Evolutionary conservation across 2,329 filamentous ascomycete species (phyloP), one percentile per base, ranked within the genome.

Genomic region (Ascosphaera acerosa): DNA sequence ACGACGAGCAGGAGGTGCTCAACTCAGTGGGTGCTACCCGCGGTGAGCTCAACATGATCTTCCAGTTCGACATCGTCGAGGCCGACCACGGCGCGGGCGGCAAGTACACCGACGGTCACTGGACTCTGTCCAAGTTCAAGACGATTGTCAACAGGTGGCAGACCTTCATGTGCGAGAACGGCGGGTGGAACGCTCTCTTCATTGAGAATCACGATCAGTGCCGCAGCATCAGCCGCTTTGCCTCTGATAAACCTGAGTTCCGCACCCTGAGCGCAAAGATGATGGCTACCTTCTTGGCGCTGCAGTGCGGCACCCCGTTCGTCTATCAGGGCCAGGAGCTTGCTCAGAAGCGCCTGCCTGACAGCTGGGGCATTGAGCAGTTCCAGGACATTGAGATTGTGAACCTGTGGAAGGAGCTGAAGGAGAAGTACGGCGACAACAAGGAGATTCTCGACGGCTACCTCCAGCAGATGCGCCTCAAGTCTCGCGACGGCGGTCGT

Each of bases 301-400:
- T 66, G 31, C 62, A 70, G 37, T 44, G 62, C 2, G 70, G 70
- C 10, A 73, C 70, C 0, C 55, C 68, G 0, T 75, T 70, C 41
- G 50, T 75, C n/a, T 75, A 72, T 43, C 70, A 75, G 44, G 70
- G 70, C 9, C 67, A 76, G 43, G 70, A 76, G 47, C 55, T 75
- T 19, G 70, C 67, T 12, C 72, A 73, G 63, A 54, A 59, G 19
- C 74, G 74, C 40, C 57, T 71, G 14, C 69, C 70, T 2, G 48
- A 49, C 6, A 54, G 59, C 3, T 74, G 71, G 66, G 50, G 51
- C 1, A 64, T 74, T 32, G 46, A 64, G 3, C 64, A 74, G 39
- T 81, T 76, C 50, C 66, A 70, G 44, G 74, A 80, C 37, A 58
- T 78, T 16, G 64, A 69, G 33, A 59, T 58, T 12, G 49, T 59